Evolutionary conservation across 106 monocot species (phyloP), one percentile per base, ranked within the genome.

Genomic region (Dendrobium officinale): DNA sequence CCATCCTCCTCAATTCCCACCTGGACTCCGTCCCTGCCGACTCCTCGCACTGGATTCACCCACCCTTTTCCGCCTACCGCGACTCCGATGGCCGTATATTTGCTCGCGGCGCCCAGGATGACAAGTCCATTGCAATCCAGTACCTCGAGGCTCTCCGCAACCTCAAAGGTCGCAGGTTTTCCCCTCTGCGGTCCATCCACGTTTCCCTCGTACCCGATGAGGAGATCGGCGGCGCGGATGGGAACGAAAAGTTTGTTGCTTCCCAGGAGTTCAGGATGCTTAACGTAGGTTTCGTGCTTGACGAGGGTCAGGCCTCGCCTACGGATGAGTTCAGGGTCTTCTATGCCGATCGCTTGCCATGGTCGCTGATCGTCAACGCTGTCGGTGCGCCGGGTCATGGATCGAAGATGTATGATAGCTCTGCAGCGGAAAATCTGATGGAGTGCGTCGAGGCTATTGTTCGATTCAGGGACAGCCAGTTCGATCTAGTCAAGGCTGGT

Each of bases 51-150:
- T 97, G 96, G 94, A 5, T 80, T 55, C 94, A 97, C 79, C 92
- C 96, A 3, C 94, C 94, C 20, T 92, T 90, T 84, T 76, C 96
- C 51, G 94, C 96, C 73, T 26, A 72, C 64, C 87, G 86, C 51
- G 93, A 96, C 81, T 1, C 84, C 56, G 67, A 33, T 72, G 95
- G 95, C 67, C 85, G 91, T 47, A 85, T 98, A 75, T 98, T 86
- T 81, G 94, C 94, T 54, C 90, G 98, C 43, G 98, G 98, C 77
- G 85, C 98, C 11, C 98, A 98, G 81, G 98, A 98, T 83, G 94
- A 98, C 85, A 98, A 98, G 81, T 98, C 77, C 91, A 73, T 98
- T 81, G 91, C 89, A 19, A 75, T 95, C 80, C 98, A 98, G 84
- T 88, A 92, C 85, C 73, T 98, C 43, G 92, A 98, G 84, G 91